Evolutionary conservation across 2,329 filamentous ascomycete species (phyloP), one percentile per base, ranked within the genome.

Genomic region (Fusarium equiseti): DNA sequence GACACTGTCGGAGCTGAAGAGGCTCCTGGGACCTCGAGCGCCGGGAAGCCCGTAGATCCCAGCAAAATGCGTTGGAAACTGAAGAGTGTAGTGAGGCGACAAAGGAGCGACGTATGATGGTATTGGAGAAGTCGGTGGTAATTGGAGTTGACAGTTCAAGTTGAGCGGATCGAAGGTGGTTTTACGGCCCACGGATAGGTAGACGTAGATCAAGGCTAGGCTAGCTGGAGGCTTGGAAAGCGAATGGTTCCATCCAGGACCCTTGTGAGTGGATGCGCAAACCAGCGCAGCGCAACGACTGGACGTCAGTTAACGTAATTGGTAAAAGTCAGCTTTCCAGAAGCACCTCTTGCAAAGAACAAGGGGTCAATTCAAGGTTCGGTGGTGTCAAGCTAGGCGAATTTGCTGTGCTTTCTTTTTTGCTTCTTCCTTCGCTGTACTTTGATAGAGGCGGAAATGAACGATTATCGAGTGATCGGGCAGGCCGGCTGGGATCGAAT

Each of bases 231-330:
- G 64, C 58, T 74, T 73, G 59, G 65, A 61, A 73, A 72, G 61
- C 69, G 70, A 75, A 68, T 75, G 56, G 73, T 70, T 75, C 73
- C 73, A 75, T 75, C 71, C 60, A 63, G 66, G 66, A 74, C 73
- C 73, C 69, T 53, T 70, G 68, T 38, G 57, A 59, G 68, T 71
- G 68, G 68, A 71, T 71, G 65, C 35, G 24, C 52, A 56, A 38
- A 59, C 53, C 46, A 48, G 42, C 53, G 32, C 35, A 53, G n/a
- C 50, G 44, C 27, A 66, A 50, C 46, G 64, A 56, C 58, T 55
- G 63, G 40, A 45, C 27, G 54, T 48, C 29, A 32, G 48, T 45
- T 50, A 60, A 63, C 44, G 29, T 31, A 55, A 43, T 57, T 51
- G 60, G 51, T 59, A 64, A 49, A 35, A 57, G 51, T 44, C 51